phyloP scores from a whole-genome alignment of 768 basidiomycete species.

The Boletus subcaerulescens region DNA sequence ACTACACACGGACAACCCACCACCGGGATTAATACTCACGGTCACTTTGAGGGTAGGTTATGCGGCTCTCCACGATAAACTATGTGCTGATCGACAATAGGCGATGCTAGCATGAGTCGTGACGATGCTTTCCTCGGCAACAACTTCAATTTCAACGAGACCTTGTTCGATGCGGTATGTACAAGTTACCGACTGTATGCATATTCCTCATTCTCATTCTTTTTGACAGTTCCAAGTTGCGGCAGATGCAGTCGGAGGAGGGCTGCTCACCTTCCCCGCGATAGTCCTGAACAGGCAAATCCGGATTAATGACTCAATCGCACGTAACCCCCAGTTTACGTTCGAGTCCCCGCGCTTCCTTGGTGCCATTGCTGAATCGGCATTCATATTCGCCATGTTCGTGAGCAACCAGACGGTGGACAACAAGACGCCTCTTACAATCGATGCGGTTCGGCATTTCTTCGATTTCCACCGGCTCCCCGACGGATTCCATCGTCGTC shows the following conservation, averaged over 20 bases:
- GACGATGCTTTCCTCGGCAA: constrained; percentile 21
- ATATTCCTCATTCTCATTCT: no score
- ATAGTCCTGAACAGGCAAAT: constrained; percentile 9
- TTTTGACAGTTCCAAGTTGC: constrained; percentile 6
- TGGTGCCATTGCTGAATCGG: constrained; percentile 12
- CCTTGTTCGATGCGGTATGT: constrained; percentile 16
- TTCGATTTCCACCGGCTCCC: constrained; percentile 13
- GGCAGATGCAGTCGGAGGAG: constrained; percentile 14
- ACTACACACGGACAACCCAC: constrained; percentile 5
- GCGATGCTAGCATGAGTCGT: constrained; percentile 22
- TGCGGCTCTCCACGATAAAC: not conserved
- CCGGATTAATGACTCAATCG: constrained; percentile 24
- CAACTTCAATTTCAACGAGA: constrained; percentile 23
- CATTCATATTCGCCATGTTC: constrained; percentile 19
- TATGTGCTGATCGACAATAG: not conserved
- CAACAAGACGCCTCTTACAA: constrained; percentile 3
- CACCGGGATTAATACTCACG: constrained; percentile 19
- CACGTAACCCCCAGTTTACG: constrained; percentile 16
- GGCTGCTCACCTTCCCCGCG: constrained; percentile 16
- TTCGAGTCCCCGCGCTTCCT: constrained; percentile 16
- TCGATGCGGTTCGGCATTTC: constrained; percentile 9
- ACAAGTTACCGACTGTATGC: no score
- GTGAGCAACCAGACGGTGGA: constrained; percentile 20
- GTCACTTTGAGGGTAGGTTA: constrained; percentile 18
- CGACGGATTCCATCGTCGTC: constrained; percentile 14